Conservation (phyloP, 106 monocot species). For the Triglochin maritima region DNA sequence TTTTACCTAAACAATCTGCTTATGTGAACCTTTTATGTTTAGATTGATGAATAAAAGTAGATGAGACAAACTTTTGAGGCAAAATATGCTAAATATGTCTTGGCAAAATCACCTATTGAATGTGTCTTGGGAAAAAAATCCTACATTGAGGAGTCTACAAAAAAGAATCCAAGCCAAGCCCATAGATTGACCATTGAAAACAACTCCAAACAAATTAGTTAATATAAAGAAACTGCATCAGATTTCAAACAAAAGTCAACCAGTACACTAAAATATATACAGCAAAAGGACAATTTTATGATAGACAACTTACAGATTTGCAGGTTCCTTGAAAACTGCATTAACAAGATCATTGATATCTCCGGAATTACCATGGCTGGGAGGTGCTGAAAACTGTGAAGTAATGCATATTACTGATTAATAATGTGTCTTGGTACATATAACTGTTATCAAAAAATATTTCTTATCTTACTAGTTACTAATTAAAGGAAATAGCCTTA, state of each 20-base stretch:
- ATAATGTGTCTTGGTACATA: neutral
- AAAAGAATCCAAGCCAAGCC: neutral
- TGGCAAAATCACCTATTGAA: too few relatives aligned
- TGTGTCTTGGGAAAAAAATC: neutral
- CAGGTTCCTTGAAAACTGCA: neutral
- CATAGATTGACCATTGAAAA: neutral
- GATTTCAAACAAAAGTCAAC: neutral
- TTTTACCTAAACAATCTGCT: too few relatives aligned
- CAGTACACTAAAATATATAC: neutral
- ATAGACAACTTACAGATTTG: slow-evolving; percentile 4
- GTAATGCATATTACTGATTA: neutral
- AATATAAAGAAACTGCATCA: neutral
- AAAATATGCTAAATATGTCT: too few relatives aligned
- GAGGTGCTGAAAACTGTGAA: neutral
- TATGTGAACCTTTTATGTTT: too few relatives aligned
- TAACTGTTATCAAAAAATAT: too few relatives aligned
- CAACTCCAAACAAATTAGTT: neutral
- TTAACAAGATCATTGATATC: slow-evolving; percentile 3
- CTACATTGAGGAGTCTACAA: neutral
- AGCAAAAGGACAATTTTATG: too few relatives aligned
- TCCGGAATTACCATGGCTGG: neutral
- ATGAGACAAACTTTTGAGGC: too few relatives aligned
- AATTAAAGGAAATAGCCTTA: slow-evolving; percentile 1
- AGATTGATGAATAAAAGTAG: too few relatives aligned
- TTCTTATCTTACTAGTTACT: too few relatives aligned